Evolutionary conservation across 768 basidiomycete species (phyloP), one percentile per base, ranked within the genome.

Genomic region (Ramaria sp.): DNA sequence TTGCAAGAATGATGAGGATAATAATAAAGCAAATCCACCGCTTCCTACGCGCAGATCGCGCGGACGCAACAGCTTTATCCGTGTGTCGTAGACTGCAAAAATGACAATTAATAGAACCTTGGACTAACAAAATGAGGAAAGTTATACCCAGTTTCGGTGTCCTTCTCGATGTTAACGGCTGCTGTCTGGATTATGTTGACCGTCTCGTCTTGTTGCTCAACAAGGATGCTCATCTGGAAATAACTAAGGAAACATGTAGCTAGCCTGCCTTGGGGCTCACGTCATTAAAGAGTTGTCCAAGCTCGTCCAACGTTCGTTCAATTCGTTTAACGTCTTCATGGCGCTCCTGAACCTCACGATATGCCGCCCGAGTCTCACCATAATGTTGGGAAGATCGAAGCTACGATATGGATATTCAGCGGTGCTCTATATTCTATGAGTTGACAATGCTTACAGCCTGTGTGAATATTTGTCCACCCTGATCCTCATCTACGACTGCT

Each of bases 181-280:
- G 79, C 78, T 10, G 69, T 72, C 63, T 93, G 82, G 50, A 91
- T 78, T 22, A 68, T 70, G 38, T 75, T 71, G 54, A 95, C 79
- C 3, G 78, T 75, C 58, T 88, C 85, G 49, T 94, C 83, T 67
- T 96, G 91, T 69, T 90, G 84, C 45, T 82, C 76, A 9, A 92
- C 79, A 24, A 93, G 68, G 52, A 82, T 74, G 33, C 81, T 81
- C 89, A 93, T 89, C 86, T 91, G 54, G 20, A 61, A 53, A 4
- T 27, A 10, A 31, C 17, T 19, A 22, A 13, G 6, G 6, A 48
- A 31, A 48, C 9, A 17, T 48, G n/a, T n/a, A n/a, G n/a, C 30
- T 5, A 24, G 22, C 47, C 15, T 59, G 53, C 43, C n/a, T 49
- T 51, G 27, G 11, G 22, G 17, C 51, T 17, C 30, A 59, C 56